phyloP scores from a whole-genome alignment of 116 monocot genomes.

The Phalaenopsis hybrid region DNA sequence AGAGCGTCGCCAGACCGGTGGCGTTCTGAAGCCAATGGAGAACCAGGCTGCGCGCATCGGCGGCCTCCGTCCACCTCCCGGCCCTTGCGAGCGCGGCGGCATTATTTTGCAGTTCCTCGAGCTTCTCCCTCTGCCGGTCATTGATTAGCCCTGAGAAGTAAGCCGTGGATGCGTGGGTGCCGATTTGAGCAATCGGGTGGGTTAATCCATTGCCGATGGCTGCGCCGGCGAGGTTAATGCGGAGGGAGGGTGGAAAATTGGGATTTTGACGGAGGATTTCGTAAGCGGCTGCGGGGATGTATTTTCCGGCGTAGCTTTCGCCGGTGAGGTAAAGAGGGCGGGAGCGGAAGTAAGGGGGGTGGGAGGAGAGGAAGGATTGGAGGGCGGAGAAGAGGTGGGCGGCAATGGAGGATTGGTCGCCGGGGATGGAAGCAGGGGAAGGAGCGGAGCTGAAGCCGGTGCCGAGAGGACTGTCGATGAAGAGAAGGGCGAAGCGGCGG shows the following conservation, averaged over 20 bases:
- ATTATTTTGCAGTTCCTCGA: conserved; percentile 21
- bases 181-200: conserved; percentile 54
- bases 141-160: conserved; percentile 63
- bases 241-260: background rate
- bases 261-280: conserved; percentile 45
- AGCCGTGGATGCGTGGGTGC: conserved; percentile 43
- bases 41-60: conserved; percentile 35
- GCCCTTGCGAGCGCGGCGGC: conserved; percentile 11
- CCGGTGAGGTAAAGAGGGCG: conserved; percentile 74
- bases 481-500: conserved; percentile 70
- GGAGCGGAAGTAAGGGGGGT: conserved; percentile 21
- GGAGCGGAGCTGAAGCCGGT: conserved; percentile 68
- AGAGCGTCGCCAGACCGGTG: conserved; percentile 69
- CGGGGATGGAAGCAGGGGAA: no score
- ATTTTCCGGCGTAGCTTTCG: conserved; percentile 96
- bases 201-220: conserved; percentile 74
- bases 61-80: conserved; percentile 46
- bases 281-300: conserved; percentile 50
- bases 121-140: conserved; percentile 22
- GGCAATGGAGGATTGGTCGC: conserved; percentile 22
- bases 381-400: conserved; percentile 47
- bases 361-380: conserved; percentile 39
- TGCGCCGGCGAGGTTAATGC: conserved; percentile 51
- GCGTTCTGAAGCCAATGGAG: conserved; percentile 40
- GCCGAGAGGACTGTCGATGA: conserved; percentile 86